These are phyloP conservation scores for Penicillium sclerotigenum DNA, from an alignment of 2,329 filamentous ascomycete genomes.

Conservation along the genomic window DNA sequence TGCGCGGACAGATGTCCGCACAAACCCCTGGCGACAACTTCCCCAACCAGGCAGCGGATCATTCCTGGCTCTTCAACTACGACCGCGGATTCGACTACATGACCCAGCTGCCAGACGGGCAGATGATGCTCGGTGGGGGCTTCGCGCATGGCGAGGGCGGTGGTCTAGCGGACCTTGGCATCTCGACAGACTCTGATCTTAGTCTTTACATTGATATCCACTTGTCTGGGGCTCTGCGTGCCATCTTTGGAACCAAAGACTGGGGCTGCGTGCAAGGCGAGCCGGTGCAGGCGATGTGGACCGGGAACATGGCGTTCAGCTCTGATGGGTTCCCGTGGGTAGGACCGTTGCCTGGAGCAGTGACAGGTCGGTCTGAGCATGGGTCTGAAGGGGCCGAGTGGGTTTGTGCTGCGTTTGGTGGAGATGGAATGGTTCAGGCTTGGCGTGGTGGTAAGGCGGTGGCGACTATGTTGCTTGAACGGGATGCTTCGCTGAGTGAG, in stretches of 20 bases:
- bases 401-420: conserved; percentile 30
- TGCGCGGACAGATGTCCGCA: conserved; percentile 44
- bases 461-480: conserved; percentile 23
- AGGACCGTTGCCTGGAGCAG: conserved; percentile 36
- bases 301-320: conserved; percentile 50
- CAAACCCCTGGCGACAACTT: conserved; percentile 36
- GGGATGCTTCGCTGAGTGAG: conserved; percentile 11
- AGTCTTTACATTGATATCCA: conserved; percentile 27
- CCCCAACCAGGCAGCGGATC: conserved; percentile 30
- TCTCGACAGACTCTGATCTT: conserved; percentile 46
- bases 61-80: conserved; percentile 54
- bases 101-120: conserved; percentile 46
- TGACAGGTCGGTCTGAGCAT: conserved; percentile 10
- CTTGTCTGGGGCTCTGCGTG: conserved; percentile 26
- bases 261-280: conserved; percentile 22
- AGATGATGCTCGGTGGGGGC: conserved; percentile 57
- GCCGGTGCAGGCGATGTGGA: conserved; percentile 30
- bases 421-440: conserved; percentile 34
- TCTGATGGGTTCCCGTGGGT: conserved; percentile 53
- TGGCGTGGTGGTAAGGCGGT: conserved; percentile 32
- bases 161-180: conserved; percentile 49
- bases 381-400: conserved; percentile 21
- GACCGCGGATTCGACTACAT: conserved; percentile 52
- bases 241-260: conserved; percentile 25
- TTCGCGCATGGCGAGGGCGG: conserved; percentile 44